These are phyloP conservation scores for Naematelia aurantialba DNA, from an alignment of 768 basidiomycete species.

Conservation along the genomic window DNA sequence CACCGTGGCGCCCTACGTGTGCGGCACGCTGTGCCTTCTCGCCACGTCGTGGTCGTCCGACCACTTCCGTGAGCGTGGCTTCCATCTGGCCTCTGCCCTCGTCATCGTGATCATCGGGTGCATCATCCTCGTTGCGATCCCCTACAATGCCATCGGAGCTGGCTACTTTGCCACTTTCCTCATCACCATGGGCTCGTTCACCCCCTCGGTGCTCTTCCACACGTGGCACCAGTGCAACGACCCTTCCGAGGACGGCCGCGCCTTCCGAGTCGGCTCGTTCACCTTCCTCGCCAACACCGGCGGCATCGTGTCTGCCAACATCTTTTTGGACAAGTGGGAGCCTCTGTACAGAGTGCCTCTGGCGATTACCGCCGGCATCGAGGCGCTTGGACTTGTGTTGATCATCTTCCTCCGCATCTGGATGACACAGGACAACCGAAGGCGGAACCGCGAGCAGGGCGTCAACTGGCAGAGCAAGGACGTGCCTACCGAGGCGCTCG, in stretches of 20 bases:
- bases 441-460: slow-evolving; percentile 33
- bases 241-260: slow-evolving; percentile 19
- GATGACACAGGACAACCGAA: slow-evolving; percentile 20
- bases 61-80: slow-evolving; percentile 50
- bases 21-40: slow-evolving; percentile 54
- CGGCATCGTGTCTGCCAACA: slow-evolving; percentile 32
- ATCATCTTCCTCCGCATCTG: slow-evolving; percentile 16
- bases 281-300: slow-evolving; percentile 26
- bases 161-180: slow-evolving; percentile 22
- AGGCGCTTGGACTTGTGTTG: slow-evolving; percentile 15
- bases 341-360: slow-evolving; percentile 20
- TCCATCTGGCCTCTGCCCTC: slow-evolving; percentile 18
- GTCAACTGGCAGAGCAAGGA: slow-evolving; percentile 32
- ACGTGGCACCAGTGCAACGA: slow-evolving; percentile 22
- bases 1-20: slow-evolving; percentile 60
- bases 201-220: slow-evolving; percentile 22
- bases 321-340: slow-evolving; percentile 27
- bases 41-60: slow-evolving; percentile 58
- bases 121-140: slow-evolving; percentile 38
- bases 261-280: slow-evolving; percentile 17
- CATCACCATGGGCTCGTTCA: slow-evolving; percentile 18
- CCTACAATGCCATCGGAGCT: slow-evolving; percentile 9
- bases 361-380: slow-evolving; percentile 19
- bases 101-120: slow-evolving; percentile 21
- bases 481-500: slow-evolving; percentile 31